phyloP scores from a whole-genome alignment of 305 asterid species.

The Vinca major region DNA sequence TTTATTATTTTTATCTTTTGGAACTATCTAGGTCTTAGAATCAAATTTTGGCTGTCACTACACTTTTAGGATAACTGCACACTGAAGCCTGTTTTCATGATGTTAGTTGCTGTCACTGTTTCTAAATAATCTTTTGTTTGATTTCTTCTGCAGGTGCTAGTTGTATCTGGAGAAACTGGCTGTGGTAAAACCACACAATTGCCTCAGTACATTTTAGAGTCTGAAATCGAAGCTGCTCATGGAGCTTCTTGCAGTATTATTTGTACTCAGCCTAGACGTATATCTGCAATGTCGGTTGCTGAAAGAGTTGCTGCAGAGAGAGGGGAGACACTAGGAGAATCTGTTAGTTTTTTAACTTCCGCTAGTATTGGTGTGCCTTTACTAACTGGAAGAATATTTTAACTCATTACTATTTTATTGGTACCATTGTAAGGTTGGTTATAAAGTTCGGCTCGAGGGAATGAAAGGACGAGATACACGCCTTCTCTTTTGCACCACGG shows the following conservation, averaged over 20 bases:
- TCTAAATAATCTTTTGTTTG: constrained; percentile 10
- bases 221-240: constrained; percentile 61
- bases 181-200: constrained; percentile 93
- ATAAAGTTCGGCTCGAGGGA: constrained; percentile 95
- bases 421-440: constrained; percentile 56
- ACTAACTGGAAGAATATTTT: constrained; percentile 11
- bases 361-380: constrained; percentile 6
- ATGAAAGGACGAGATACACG: constrained; percentile 91
- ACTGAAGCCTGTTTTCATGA: not conserved
- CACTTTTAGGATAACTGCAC: not conserved
- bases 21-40: not conserved
- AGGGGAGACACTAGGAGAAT: constrained; percentile 83
- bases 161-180: constrained; percentile 90
- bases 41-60: not conserved
- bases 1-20: not conserved
- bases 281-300: constrained; percentile 84
- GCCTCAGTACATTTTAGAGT: constrained; percentile 85
- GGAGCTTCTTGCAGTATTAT: constrained; percentile 85
- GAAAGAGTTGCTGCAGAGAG: constrained; percentile 96
- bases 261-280: constrained; percentile 93
- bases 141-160: constrained; percentile 58
- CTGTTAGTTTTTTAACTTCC: constrained; percentile 38
- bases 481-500: constrained; percentile 85
- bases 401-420: constrained; percentile 13
- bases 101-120: not conserved